phyloP scores from a whole-genome alignment of 1,284 basidiomycete genomes.

The Paramarasmius palmivorus region DNA sequence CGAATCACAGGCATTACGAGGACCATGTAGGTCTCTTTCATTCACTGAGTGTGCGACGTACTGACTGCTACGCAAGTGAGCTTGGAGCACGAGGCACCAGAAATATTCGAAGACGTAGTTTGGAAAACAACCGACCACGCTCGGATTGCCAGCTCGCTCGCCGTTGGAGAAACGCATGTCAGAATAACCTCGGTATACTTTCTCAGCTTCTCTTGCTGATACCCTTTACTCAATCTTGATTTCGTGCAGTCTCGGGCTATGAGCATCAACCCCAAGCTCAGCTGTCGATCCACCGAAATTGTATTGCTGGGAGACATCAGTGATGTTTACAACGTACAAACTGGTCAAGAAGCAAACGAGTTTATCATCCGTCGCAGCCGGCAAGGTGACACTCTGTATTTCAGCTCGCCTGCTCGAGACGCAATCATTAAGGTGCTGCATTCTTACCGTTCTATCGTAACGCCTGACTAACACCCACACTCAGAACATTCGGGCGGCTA shows the following conservation, averaged over 20 bases:
- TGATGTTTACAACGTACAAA: conserved; percentile 81
- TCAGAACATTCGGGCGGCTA: conserved; percentile 69
- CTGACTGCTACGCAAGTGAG: conserved; percentile 36
- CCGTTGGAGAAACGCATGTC: conserved; percentile 64
- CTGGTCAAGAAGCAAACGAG: conserved; percentile 73
- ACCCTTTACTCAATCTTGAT: background rate
- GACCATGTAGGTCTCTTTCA: conserved; percentile 21
- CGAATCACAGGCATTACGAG: conserved; percentile 36
- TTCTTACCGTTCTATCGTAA: background rate
- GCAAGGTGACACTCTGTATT: conserved; percentile 69
- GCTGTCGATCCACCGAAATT: conserved; percentile 77
- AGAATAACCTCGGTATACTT: conserved; percentile 66
- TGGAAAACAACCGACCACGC: conserved; percentile 59
- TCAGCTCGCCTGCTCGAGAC: conserved; percentile 69
- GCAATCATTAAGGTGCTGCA: conserved; percentile 68
- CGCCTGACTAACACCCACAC: conserved; percentile 6
- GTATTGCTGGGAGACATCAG: conserved; percentile 79
- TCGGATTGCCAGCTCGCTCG: conserved; percentile 63
- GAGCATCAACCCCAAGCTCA: conserved; percentile 48
- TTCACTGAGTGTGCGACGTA: background rate
- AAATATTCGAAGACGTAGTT: conserved; percentile 57
- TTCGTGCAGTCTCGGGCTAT: conserved; percentile 12
- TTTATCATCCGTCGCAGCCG: conserved; percentile 78
- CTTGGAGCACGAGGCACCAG: conserved; percentile 57
- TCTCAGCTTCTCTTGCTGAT: conserved; percentile 1